These are phyloP conservation scores for Penicillium samsonianum DNA, from an alignment of 495 filamentous ascomycete genomes.

Conservation along the genomic window DNA sequence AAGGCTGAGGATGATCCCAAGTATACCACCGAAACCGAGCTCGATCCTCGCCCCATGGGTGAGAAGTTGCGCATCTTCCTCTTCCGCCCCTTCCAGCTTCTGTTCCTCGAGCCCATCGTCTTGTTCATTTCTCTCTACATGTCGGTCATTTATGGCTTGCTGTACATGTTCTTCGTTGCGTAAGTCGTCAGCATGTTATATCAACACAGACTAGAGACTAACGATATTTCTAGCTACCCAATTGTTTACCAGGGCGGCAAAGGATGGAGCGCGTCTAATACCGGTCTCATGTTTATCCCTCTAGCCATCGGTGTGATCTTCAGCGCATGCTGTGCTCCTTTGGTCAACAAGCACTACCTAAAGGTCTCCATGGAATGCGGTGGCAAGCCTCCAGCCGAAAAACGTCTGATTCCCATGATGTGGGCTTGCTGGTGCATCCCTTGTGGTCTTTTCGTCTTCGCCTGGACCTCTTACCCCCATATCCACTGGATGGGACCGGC, in stretches of 20 bases:
- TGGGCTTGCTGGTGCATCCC: constrained; percentile 76
- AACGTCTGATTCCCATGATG: constrained; percentile 85
- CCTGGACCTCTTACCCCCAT: constrained; percentile 70
- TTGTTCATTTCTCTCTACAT: constrained; percentile 76
- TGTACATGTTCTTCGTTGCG: constrained; percentile 83
- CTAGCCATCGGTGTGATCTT: constrained; percentile 66
- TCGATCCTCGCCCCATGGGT: constrained; percentile 64
- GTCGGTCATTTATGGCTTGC: constrained; percentile 73
- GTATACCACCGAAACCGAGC: constrained; percentile 72
- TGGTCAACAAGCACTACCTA: constrained; percentile 78
- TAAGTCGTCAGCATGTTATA: background rate
- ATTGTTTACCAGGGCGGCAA: constrained; percentile 78
- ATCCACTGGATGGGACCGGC: constrained; percentile 71
- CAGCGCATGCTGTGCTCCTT: constrained; percentile 64
- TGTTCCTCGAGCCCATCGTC: constrained; percentile 78
- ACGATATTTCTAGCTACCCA: constrained; percentile 52
- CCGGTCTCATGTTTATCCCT: constrained; percentile 82
- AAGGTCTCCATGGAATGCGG: constrained; percentile 56
- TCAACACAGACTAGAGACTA: constrained; percentile 4
- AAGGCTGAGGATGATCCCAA: constrained; percentile 60
- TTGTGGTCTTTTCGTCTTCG: constrained; percentile 79
- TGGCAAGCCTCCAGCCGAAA: constrained; percentile 73
- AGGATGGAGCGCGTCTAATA: constrained; percentile 67
- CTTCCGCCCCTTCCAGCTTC: constrained; percentile 74
- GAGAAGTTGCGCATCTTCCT: constrained; percentile 68